Conservation (phyloP, 1,139 yeast species). For the Zhuliangozyma blackwelliae region DNA sequence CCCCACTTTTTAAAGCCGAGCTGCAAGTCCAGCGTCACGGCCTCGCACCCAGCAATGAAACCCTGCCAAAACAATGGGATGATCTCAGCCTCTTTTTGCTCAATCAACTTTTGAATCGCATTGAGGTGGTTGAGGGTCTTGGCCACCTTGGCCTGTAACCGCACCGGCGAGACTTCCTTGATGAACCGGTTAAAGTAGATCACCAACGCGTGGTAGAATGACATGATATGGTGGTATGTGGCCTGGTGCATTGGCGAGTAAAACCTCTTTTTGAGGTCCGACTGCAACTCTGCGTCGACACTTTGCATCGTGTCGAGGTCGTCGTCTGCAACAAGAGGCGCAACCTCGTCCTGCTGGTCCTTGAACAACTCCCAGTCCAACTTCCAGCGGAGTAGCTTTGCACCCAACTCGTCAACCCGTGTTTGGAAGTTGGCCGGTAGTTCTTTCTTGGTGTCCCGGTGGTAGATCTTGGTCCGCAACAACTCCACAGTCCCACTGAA, state of each 20-base stretch:
- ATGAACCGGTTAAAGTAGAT: slow-evolving; percentile 75
- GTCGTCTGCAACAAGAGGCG: background rate
- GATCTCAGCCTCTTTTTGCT: slow-evolving; percentile 52
- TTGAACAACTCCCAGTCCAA: slow-evolving; percentile 55
- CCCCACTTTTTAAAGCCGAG: slow-evolving; percentile 76
- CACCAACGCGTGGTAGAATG: slow-evolving; percentile 70
- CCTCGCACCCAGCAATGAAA: slow-evolving; percentile 84
- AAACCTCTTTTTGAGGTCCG: slow-evolving; percentile 28
- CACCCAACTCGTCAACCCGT: slow-evolving; percentile 46
- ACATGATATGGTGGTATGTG: slow-evolving; percentile 76
- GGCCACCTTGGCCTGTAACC: slow-evolving; percentile 56
- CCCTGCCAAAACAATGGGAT: slow-evolving; percentile 88
- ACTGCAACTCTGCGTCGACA: slow-evolving; percentile 10
- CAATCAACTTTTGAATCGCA: slow-evolving; percentile 54
- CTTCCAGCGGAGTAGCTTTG: slow-evolving; percentile 57
- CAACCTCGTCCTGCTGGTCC: slow-evolving; percentile 2
- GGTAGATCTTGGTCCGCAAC: slow-evolving; percentile 57
- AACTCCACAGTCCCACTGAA: slow-evolving; percentile 69
- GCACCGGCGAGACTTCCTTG: slow-evolving; percentile 47
- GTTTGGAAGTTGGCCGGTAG: slow-evolving; percentile 43
- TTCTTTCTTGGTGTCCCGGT: slow-evolving; percentile 25
- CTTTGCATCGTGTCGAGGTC: slow-evolving; percentile 8
- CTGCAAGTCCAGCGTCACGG: slow-evolving; percentile 56
- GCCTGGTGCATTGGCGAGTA: slow-evolving; percentile 63
- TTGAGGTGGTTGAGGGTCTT: slow-evolving; percentile 64